phyloP scores from a whole-genome alignment of 83 land plant genomes.

The Thuja plicata region DNA sequence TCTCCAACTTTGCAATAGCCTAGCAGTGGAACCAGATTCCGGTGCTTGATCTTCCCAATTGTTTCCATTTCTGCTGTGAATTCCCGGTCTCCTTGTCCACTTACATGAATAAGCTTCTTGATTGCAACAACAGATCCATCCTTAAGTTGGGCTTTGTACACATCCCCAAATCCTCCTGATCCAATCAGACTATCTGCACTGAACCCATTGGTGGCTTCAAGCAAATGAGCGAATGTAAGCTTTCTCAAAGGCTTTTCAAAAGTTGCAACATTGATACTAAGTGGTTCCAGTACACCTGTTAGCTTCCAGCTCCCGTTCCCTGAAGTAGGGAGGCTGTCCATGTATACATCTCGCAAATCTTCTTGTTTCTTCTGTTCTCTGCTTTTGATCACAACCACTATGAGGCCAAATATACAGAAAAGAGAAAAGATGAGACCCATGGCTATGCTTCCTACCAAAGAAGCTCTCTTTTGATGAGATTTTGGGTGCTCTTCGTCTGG shows the following conservation, averaged over 20 bases:
- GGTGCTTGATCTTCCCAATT: slow-evolving; percentile 24
- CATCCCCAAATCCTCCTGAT: slow-evolving; percentile 86
- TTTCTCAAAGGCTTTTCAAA: slow-evolving; percentile 77
- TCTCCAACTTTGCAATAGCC: slow-evolving; percentile 28
- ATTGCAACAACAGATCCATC: slow-evolving; percentile 61
- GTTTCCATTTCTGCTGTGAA: slow-evolving; percentile 31
- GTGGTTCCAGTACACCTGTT: slow-evolving; percentile 50
- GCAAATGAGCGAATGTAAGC: slow-evolving; percentile 79
- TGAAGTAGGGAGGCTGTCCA: slow-evolving; percentile 31
- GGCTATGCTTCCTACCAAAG: slow-evolving; percentile 60
- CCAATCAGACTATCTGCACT: slow-evolving; percentile 73
- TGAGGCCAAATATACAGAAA: slow-evolving; percentile 56
- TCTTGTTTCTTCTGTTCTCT: slow-evolving; percentile 52
- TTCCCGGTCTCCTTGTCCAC: slow-evolving; percentile 26
- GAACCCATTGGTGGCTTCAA: slow-evolving; percentile 89
- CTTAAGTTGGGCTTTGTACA: slow-evolving; percentile 74
- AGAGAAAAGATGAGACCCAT: slow-evolving; percentile 58
- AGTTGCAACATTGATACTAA: slow-evolving; percentile 74
- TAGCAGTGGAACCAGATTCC: slow-evolving; percentile 34
- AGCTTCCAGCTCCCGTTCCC: slow-evolving; percentile 59
- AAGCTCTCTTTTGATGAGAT: slow-evolving; percentile 40
- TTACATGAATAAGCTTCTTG: slow-evolving; percentile 30
- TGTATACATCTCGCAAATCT: slow-evolving; percentile 36
- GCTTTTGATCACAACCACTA: slow-evolving; percentile 53
- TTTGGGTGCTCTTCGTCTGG: slow-evolving; percentile 20